Evolutionary conservation across 306 rosid species (phyloP).

Genomic region (Trichosanthes truncata): DNA sequence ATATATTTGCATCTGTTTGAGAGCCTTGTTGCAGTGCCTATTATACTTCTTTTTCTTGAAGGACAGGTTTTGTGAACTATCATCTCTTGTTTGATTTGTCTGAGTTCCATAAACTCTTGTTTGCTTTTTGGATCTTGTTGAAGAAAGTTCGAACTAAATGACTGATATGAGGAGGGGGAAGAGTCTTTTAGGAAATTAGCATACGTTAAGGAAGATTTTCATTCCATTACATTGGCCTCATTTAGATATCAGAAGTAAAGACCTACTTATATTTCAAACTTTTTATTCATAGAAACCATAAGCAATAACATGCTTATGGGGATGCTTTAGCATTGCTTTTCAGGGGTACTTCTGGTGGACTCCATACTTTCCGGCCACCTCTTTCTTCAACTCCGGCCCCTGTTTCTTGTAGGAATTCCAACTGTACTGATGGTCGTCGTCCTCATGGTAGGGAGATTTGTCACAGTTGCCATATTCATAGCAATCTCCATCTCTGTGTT

Average conservation of each 20-base stretch:
- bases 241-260: background rate
- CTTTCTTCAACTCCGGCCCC: background rate
- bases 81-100: background rate
- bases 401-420: background rate
- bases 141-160: background rate
- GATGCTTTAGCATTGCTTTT: background rate
- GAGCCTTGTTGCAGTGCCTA: background rate
- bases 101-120: background rate
- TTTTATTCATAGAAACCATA: background rate
- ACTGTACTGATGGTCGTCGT: background rate
- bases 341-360: background rate
- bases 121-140: background rate
- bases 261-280: background rate
- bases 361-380: background rate
- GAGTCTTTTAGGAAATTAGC: background rate
- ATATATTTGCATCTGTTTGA: background rate
- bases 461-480: background rate
- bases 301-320: background rate
- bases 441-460: background rate
- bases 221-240: background rate
- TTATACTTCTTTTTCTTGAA: background rate
- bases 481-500: background rate
- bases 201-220: background rate
- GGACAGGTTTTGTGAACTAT: background rate
- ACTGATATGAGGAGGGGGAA: background rate